Evolutionary conservation across 441 rosid genomes (phyloP), one percentile per base, ranked within the genome.

Genomic region (Adansonia grandidieri): DNA sequence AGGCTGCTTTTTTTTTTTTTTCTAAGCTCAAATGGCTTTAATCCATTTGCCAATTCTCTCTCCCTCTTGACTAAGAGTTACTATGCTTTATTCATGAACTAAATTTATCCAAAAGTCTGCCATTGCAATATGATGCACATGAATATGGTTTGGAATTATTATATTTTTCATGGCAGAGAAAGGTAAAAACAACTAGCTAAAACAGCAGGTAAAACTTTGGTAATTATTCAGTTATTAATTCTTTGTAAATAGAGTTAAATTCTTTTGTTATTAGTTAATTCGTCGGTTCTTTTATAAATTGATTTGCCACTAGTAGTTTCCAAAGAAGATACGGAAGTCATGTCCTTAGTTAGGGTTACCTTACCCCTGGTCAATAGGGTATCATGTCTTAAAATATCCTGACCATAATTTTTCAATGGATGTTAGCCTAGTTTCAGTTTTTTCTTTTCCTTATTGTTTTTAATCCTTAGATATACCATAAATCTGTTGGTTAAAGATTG

Each of bases 301-400:
- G 2, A 14, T 13, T 40, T 42, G 9, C 10, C 15, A 6, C 0
- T 3, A 64, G 40, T 67, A 45, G n/a, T 68, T 68, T 47, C 40
- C 28, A 20, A 45, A 19, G 19, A 68, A n/a, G 44, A 50, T 14
- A 1, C 54, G 24, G 50, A 6, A 22, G 44, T 48, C 74, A 7
- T 48, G 15, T 70, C 74, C 9, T 13, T 48, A 17, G 14, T 57
- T 69, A 69, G 73, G 57, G 42, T 48, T 69, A 47, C 17, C 32
- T 47, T 20, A 13, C 58, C 42, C 15, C 5, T 24, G 74, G 20
- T 50, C 13, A 50, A 32, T 50, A 50, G 58, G 74, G n/a, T 70
- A 58, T 70, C 58, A 48, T 48, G 57, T 48, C 73, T 22, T 69
- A 58, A 69, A 22, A 48, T 69, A 11, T 22, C 73, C 73, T 6